A percentile compares a stretch with the other conserved stretches of the same genome.
Conservation (phyloP, 2,329 filamentous ascomycete species). For the Boeremia lycopersici region DNA sequence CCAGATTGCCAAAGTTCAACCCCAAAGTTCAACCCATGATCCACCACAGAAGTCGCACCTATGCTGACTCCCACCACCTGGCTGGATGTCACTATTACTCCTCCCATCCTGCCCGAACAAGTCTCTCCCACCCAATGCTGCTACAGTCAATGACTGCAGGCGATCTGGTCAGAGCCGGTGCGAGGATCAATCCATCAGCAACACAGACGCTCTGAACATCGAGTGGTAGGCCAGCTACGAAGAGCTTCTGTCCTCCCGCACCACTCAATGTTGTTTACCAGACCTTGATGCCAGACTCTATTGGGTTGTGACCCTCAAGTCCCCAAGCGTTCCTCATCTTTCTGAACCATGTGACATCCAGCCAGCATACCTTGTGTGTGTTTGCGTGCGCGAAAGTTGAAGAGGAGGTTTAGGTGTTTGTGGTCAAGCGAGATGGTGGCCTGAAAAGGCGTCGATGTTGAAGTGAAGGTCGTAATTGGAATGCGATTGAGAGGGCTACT, state of each 20-base stretch:
- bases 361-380: constrained; percentile 1
- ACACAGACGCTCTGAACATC: constrained; percentile 5
- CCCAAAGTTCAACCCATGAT: not conserved
- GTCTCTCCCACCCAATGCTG: constrained; percentile 11
- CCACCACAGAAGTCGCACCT: constrained; percentile 4
- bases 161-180: constrained; percentile 6
- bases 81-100: constrained; percentile 7
- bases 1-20: not conserved
- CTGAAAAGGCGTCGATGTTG: not conserved
- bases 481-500: not conserved
- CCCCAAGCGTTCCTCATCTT: constrained; percentile 12
- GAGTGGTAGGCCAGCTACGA: constrained; percentile 6
- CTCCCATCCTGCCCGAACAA: not conserved
- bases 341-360: constrained; percentile 12
- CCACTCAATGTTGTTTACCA: constrained; percentile 5
- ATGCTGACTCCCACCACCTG: constrained; percentile 4
- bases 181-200: constrained; percentile 9
- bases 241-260: constrained; percentile 9
- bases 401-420: not conserved
- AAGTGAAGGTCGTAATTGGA: not conserved
- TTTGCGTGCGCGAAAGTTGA: not conserved
- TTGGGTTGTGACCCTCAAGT: not conserved
- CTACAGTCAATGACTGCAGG: constrained; percentile 11
- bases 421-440: not conserved
- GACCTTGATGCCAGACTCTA: constrained; percentile 4